Conservation (phyloP, 1,139 yeast genomes). For the Geotrichum restrictum region DNA sequence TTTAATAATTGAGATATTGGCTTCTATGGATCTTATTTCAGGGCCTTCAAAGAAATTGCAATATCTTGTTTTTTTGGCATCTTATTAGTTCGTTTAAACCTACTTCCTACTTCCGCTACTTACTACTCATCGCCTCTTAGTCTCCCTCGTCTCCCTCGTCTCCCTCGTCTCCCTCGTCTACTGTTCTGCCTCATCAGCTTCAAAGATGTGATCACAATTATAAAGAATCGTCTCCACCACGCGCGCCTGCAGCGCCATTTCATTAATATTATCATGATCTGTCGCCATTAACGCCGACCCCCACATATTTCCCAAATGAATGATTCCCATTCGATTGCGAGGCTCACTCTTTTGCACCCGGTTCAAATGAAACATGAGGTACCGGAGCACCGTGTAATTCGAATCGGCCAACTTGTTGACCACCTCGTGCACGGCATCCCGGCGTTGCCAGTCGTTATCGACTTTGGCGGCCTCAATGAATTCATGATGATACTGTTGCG, state of each 20-base stretch:
- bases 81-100: no score
- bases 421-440: conserved; percentile 77
- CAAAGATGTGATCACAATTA: conserved; percentile 22
- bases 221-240: conserved; percentile 76
- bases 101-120: no score
- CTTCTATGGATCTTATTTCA: no score
- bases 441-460: conserved; percentile 51
- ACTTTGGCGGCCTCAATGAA: conserved; percentile 77
- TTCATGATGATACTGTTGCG: conserved; percentile 66
- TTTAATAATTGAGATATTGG: no score
- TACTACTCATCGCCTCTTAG: no score
- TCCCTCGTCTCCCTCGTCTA: no score
- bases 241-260: conserved; percentile 73
- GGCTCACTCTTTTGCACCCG: conserved; percentile 63
- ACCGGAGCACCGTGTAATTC: conserved; percentile 84
- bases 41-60: no score
- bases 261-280: conserved; percentile 51
- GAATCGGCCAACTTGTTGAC: conserved; percentile 91
- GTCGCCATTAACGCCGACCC: conserved; percentile 70
- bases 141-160: no score
- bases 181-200: conserved; percentile 12
- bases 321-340: conserved; percentile 73
- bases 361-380: conserved; percentile 77
- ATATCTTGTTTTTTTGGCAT: no score
- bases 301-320: conserved; percentile 84